Evolutionary conservation across 1,284 basidiomycete species (phyloP).

Genomic region (Taiwanofungus camphoratus): DNA sequence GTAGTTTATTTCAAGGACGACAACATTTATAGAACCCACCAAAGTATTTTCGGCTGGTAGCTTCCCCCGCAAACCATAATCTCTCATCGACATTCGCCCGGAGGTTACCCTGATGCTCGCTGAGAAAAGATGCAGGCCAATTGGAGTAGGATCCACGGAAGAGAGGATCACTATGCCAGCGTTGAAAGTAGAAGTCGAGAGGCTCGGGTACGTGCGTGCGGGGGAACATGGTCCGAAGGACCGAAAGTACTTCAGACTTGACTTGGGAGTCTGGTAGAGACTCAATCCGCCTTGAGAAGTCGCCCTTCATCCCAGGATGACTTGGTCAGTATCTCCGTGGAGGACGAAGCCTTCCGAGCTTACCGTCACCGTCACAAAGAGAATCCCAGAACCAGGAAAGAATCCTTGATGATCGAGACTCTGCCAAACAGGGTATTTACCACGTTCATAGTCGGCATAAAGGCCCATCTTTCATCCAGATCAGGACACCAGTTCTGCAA

Average conservation of each 20-base stretch:
- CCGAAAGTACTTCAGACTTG: slow-evolving; percentile 45
- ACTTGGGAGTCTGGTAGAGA: slow-evolving; percentile 42
- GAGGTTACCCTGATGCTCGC: slow-evolving; percentile 49
- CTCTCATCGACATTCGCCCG: slow-evolving; percentile 46
- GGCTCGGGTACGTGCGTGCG: slow-evolving; percentile 46
- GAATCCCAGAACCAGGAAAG: slow-evolving; percentile 53
- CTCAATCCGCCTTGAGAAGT: slow-evolving; percentile 54
- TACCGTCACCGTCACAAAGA: slow-evolving; percentile 65
- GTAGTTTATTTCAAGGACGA: neutral
- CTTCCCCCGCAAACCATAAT: slow-evolving; percentile 64
- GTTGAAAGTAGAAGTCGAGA: slow-evolving; percentile 47
- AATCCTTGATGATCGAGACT: slow-evolving; percentile 55
- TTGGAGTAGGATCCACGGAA: slow-evolving; percentile 66
- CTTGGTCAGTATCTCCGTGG: neutral
- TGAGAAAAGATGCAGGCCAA: slow-evolving; percentile 56
- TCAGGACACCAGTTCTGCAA: neutral
- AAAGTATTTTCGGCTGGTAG: slow-evolving; percentile 52
- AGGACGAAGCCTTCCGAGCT: slow-evolving; percentile 13
- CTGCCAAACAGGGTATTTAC: slow-evolving; percentile 68
- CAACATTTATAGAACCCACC: slow-evolving; percentile 31
- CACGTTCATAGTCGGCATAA: slow-evolving; percentile 59
- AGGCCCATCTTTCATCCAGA: slow-evolving; percentile 42
- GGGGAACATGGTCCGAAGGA: slow-evolving; percentile 55
- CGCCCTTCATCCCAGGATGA: slow-evolving; percentile 44
- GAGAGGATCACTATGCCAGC: slow-evolving; percentile 52